Percentiles rank a stretch among this genome's conserved stretches.
Evolutionary conservation across 2,329 filamentous ascomycete species (phyloP).

Genomic region (Cryphonectria japonica): DNA sequence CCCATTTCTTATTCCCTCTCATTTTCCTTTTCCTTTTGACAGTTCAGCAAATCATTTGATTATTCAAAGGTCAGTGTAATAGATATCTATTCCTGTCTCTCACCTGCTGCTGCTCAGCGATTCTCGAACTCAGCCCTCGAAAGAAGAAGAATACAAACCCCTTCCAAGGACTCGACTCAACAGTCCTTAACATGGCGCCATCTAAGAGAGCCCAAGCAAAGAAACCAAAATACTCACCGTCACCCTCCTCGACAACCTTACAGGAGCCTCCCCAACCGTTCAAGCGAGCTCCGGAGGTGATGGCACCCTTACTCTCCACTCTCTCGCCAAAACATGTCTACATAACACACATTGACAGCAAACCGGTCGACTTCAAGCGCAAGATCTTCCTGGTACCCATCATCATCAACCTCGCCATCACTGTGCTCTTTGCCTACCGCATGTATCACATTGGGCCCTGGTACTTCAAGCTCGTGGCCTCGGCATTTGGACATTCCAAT

Average conservation of each 20-base stretch:
- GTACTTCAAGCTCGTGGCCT: slow-evolving; percentile 70
- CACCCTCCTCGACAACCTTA: slow-evolving; percentile 35
- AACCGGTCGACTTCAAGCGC: slow-evolving; percentile 72
- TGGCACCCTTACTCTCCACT: slow-evolving; percentile 67
- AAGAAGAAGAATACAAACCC: neutral
- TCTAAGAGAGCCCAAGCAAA: slow-evolving; percentile 39
- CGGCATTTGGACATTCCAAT: slow-evolving; percentile 68
- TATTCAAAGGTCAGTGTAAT: neutral
- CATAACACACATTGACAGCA: slow-evolving; percentile 79
- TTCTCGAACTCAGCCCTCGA: neutral
- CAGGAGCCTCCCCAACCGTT: slow-evolving; percentile 66
- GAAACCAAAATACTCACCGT: slow-evolving; percentile 37
- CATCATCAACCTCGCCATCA: slow-evolving; percentile 72
- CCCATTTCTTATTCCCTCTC: neutral
- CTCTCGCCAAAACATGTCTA: slow-evolving; percentile 76
- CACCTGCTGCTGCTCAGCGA: neutral
- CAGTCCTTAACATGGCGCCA: slow-evolving; percentile 34
- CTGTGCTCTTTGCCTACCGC: slow-evolving; percentile 67
- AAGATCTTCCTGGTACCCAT: slow-evolving; percentile 83
- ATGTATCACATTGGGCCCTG: slow-evolving; percentile 70
- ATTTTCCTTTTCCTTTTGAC: neutral
- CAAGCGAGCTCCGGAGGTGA: slow-evolving; percentile 62
- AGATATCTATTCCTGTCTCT: neutral
- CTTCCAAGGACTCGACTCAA: neutral
- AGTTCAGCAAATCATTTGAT: neutral